Evolutionary conservation across 768 basidiomycete species (phyloP), one percentile per base, ranked within the genome.

Genomic region (Royoungia palumana): DNA sequence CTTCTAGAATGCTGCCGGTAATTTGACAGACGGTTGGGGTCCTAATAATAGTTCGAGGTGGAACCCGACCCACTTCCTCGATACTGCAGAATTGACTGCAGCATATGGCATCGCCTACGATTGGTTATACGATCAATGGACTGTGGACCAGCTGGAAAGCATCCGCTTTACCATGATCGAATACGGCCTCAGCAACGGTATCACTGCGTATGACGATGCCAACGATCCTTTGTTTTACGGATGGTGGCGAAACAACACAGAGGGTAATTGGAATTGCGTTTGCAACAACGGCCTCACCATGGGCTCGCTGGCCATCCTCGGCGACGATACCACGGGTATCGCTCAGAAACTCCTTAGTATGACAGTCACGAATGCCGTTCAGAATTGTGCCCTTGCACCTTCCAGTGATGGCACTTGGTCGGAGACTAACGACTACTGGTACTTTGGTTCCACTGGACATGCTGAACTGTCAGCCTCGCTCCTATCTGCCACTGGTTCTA

Each of bases 241-340:
- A 41, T 96, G 94, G 94, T 96, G 94, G 94, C 77, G 69, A 44
- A 75, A 56, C 43, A 77, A 73, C 53, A 79, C 80, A 39, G 77
- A 76, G 51, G 95, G 95, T 17, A 99, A 98, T 75, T 99, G 96
- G 96, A 99, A 99, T 67, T 97, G 95, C 66, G 90, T 92, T 48
- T 93, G 87, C 74, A 98, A 97, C 66, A 80, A 81, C 40, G 96
- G 96, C 49, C 72, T 98, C 53, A 92, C 88, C 17, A 66, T 97
- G 63, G 96, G 79, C 39, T 81, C 96, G 1, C 83, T 99, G 49
- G 94, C 96, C 28, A 93, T 99, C 60, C 72, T 93, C 13, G 84
- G 78, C 27, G 89, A 94, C 56, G 86, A 95, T 57, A 80, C 77
- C 13, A 86, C 86, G 6, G 89, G 89, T 30, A 73, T 70, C 40